Percentiles rank a stretch among this genome's conserved stretches.
Conservation (phyloP, 2,329 filamentous ascomycete species). For the Aspergillus sergii region DNA sequence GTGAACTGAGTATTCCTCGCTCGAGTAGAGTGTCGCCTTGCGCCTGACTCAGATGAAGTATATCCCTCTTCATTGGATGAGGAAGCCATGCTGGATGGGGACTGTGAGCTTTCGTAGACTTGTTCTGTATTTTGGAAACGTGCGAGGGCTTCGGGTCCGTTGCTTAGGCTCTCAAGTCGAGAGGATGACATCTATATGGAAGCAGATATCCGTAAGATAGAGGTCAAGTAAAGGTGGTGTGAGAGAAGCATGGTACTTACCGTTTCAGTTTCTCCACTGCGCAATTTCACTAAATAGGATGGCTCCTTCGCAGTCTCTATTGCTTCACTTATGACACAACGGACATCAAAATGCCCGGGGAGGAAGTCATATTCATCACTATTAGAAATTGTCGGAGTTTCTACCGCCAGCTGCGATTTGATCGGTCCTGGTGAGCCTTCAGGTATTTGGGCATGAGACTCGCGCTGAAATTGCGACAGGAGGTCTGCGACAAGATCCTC, state of each 20-base stretch:
- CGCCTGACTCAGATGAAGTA: conserved; percentile 5
- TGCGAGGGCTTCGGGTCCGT: conserved; percentile 30
- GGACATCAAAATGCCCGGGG: conserved; percentile 41
- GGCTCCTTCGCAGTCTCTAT: conserved; percentile 23
- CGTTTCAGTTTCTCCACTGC: conserved; percentile 38
- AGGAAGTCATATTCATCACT: conserved; percentile 41
- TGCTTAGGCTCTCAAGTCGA: conserved; percentile 30
- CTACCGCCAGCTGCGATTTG: conserved; percentile 23
- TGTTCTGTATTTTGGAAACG: conserved; percentile 23
- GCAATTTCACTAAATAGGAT: conserved; percentile 36
- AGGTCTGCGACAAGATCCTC: conserved; percentile 23
- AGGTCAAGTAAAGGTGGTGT: neutral
- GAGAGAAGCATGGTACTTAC: conserved; percentile 30
- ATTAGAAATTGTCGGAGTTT: conserved; percentile 34
- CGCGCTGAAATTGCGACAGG: conserved; percentile 18
- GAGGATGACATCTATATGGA: conserved; percentile 29
- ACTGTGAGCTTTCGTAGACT: conserved; percentile 5
- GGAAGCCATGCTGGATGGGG: conserved; percentile 3
- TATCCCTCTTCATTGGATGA: conserved; percentile 17
- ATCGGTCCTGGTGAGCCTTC: neutral
- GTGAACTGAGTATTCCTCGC: conserved; percentile 20
- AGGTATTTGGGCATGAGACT: neutral
- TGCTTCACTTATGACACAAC: conserved; percentile 32
- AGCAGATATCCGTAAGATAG: conserved; percentile 11
- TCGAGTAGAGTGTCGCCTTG: conserved; percentile 15